These are phyloP conservation scores for Sistotremastrum niveocremeum DNA, from an alignment of 768 basidiomycete species.

Conservation along the genomic window DNA sequence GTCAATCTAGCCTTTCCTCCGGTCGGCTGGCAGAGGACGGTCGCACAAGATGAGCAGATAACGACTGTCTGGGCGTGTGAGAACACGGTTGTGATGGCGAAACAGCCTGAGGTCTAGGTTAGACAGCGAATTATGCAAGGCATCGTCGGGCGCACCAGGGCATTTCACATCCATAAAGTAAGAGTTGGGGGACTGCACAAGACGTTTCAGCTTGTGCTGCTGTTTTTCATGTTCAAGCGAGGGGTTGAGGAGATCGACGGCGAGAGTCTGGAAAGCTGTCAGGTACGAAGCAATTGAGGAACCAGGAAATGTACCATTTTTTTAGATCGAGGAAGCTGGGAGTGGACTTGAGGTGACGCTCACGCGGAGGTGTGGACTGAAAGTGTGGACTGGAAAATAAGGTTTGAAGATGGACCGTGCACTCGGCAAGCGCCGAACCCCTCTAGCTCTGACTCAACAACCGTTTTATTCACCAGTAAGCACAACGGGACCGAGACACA, in stretches of 20 bases:
- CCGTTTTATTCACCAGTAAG: not conserved
- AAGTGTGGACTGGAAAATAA: too few relatives aligned
- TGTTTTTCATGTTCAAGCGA: slow-evolving; percentile 67
- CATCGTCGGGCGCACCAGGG: slow-evolving; percentile 48
- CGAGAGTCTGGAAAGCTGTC: slow-evolving; percentile 41
- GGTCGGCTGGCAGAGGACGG: slow-evolving; percentile 93
- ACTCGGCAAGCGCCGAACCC: not conserved
- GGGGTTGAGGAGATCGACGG: slow-evolving; percentile 30
- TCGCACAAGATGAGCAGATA: slow-evolving; percentile 83
- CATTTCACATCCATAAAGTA: slow-evolving; percentile 99
- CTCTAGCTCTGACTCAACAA: not conserved
- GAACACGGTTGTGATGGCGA: slow-evolving; percentile 94
- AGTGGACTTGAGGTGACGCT: too few relatives aligned
- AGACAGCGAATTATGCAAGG: not conserved
- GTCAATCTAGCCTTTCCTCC: slow-evolving; percentile 97
- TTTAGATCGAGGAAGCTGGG: too few relatives aligned
- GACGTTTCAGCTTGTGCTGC: slow-evolving; percentile 98
- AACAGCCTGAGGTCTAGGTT: slow-evolving; percentile 51
- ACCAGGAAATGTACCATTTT: too few relatives aligned
- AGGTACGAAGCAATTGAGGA: too few relatives aligned
- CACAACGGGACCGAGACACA: not conserved
- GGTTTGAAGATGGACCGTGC: too few relatives aligned
- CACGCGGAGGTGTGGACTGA: too few relatives aligned
- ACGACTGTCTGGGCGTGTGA: slow-evolving; percentile 99
- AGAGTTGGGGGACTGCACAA: slow-evolving; percentile 96